Evolutionary conservation across 768 basidiomycete genomes (phyloP), one percentile per base, ranked within the genome.

Genomic region (Hygrophorus pudorinus): DNA sequence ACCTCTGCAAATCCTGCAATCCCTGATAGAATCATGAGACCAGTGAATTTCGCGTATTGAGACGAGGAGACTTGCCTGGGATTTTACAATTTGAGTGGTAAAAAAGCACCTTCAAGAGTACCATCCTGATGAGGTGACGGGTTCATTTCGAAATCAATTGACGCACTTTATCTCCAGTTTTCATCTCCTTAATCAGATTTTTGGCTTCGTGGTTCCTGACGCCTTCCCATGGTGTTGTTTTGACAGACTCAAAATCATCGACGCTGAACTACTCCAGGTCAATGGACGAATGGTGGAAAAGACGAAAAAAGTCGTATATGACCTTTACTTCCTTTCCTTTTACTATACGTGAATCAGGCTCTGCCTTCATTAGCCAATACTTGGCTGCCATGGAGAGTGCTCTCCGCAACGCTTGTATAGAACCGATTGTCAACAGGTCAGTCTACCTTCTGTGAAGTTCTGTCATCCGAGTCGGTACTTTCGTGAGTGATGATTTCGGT

Each of bases 271-370:
- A 52, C 45, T 14, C 28, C 10, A 5, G 10, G 29, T 24, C 30
- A 12, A 13, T 5, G 13, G 14, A 11, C n/a, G 5, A 30, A 44
- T 13, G 10, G 31, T 27, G 9, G 14, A 20, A 28, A n/a, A n/a
- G n/a, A 14, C 18, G 5, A 13, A 31, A 4, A 37, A 30, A 30
- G 20, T n/a, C 11, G 34, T 18, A 16, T 41, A 62, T 37, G 51
- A 70, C 87, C 72, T 85, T 89, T 51, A 92, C 85, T 50, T 92
- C 88, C 53, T 81, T 85, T 35, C 87, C 88, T 59, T 88, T 91
- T 35, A 86, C 84, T 37, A 89, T 55, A 44, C 87, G 80, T 12
- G 85, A 76, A 48, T 90, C 81, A 7, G 88, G 88, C 59, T 90
- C 88, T 3, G 88, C 88, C 60, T 91, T 90, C 62, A 88, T 73